phyloP scores from a whole-genome alignment of 352 stramenopile genomes.

The Globisporangium orthogonon region DNA sequence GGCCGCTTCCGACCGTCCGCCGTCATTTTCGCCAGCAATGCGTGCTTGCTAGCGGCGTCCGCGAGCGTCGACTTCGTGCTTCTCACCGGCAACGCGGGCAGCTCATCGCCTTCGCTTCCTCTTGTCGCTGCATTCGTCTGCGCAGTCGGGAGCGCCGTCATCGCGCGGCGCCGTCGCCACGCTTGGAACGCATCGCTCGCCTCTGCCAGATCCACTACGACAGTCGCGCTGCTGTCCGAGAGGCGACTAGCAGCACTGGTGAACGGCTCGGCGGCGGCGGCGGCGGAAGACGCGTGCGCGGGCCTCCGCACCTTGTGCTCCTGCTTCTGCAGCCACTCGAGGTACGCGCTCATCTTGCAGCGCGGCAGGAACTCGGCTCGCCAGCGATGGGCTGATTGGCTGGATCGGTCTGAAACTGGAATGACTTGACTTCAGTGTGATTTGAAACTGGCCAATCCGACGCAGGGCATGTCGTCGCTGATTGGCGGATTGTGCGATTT shows the following conservation, averaged over 20 bases:
- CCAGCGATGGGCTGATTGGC: too few species aligned
- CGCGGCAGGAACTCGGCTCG: too few species aligned
- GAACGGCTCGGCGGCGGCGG: not conserved
- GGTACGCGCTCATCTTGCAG: slow-evolving; percentile 19
- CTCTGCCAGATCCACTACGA: slow-evolving; percentile 8
- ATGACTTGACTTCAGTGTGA: too few species aligned
- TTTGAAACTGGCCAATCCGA: too few species aligned
- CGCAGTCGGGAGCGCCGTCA: not conserved
- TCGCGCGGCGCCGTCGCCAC: slow-evolving; percentile 6
- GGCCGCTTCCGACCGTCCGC: slow-evolving; percentile 5
- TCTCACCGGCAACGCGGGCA: not conserved
- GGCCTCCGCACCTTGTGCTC: slow-evolving; percentile 21
- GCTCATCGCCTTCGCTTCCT: not conserved
- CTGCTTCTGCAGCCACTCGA: slow-evolving; percentile 35
- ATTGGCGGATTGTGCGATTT: too few species aligned
- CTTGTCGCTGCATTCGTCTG: not conserved
- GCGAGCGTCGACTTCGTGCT: slow-evolving; percentile 2
- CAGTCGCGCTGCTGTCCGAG: not conserved
- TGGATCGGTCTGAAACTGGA: too few species aligned
- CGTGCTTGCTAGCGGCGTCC: slow-evolving; percentile 1
- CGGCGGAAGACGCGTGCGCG: not conserved
- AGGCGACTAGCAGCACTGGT: not conserved
- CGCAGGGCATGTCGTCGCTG: too few species aligned
- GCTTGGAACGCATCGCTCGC: slow-evolving; percentile 8
- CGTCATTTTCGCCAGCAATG: not conserved